Evolutionary conservation across 1,139 yeast genomes (phyloP), one percentile per base, ranked within the genome.

Genomic region (Blastobotrys persicus): DNA sequence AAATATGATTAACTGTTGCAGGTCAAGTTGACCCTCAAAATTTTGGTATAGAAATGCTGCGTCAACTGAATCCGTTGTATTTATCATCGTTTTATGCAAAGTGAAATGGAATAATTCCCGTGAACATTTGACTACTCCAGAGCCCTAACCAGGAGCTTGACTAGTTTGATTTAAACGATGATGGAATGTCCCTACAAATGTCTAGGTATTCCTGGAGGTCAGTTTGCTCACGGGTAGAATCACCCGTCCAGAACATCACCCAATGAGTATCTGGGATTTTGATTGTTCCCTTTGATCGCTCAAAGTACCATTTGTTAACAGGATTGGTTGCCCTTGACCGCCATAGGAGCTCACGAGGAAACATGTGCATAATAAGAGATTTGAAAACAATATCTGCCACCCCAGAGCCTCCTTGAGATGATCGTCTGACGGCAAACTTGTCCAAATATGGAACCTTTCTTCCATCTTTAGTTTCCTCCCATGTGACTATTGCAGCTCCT

Each of bases 291-390:
- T 77, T 73, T 44, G 96, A 85, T 55, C 98, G 75, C 60, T 92
- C 98, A 67, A 91, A 92, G 65, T 92, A 92, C 98, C 98, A 92
- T 61, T 89, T 89, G 70, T 92, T 92, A 3, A 92, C 97, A 0
- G 97, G 96, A 63, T 92, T 92, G 50, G 71, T 77, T 54, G 78
- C 78, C 47, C 96, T 72, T 2, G 97, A 89, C 60, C 98, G 77
- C 98, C 98, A 92, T 1, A 92, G 70, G 16, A 92, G 67, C 62
- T 88, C 96, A 12, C 76, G 67, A 0, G 88, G 88, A 62, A 84
- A 91, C 42, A 83, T 70, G 47, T 79, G 80, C 47, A 73, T 72
- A 7, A 81, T 70, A 71, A 92, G 80, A 12, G 86, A 76, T 63
- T 91, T 92, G 73, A 92, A 91, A 11, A 92, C 83, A 28, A 92